These are phyloP conservation scores for Bryoglossum gracile DNA, from an alignment of 495 filamentous ascomycete species.

Conservation along the genomic window DNA sequence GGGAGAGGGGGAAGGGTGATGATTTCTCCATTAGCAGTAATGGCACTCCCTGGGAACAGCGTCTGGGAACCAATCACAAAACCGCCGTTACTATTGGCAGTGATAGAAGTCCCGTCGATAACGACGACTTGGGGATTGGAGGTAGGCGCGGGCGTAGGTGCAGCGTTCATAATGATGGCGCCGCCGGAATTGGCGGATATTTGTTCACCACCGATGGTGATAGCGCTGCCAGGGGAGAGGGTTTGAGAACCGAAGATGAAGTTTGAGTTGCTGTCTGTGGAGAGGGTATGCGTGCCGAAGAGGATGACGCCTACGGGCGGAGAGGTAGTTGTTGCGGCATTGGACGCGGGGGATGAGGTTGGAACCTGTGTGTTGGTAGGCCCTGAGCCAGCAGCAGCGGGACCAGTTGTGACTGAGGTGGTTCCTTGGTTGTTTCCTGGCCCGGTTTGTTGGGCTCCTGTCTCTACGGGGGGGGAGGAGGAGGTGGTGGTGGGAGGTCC, in stretches of 20 bases:
- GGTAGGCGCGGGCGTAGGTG: not conserved
- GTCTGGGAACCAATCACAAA: constrained; percentile 22
- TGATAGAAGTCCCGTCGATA: constrained; percentile 12
- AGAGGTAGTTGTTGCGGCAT: not conserved
- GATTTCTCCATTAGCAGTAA: constrained; percentile 10
- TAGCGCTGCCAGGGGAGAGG: constrained; percentile 9
- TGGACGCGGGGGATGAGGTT: not conserved
- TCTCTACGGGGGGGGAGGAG: no score
- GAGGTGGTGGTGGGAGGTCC: not conserved
- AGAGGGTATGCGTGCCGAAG: constrained; percentile 17
- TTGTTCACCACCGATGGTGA: constrained; percentile 16
- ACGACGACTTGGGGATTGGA: constrained; percentile 9
- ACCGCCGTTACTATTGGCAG: constrained; percentile 10
- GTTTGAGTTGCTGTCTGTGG: constrained; percentile 5
- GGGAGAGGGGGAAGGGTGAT: constrained; percentile 12
- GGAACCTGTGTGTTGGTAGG: not conserved
- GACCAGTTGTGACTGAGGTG: not conserved
- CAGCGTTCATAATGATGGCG: constrained; percentile 13
- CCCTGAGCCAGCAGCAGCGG: not conserved
- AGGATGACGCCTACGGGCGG: constrained; percentile 1
- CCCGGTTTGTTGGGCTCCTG: no score
- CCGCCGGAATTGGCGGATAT: constrained; percentile 9
- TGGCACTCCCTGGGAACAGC: constrained; percentile 14
- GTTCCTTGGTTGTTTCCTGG: no score
- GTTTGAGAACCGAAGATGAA: constrained; percentile 16